Percentiles rank a stretch among this genome's conserved stretches.
Conservation (phyloP, 1,284 basidiomycete genomes). For the Rhodotorula sp. region DNA sequence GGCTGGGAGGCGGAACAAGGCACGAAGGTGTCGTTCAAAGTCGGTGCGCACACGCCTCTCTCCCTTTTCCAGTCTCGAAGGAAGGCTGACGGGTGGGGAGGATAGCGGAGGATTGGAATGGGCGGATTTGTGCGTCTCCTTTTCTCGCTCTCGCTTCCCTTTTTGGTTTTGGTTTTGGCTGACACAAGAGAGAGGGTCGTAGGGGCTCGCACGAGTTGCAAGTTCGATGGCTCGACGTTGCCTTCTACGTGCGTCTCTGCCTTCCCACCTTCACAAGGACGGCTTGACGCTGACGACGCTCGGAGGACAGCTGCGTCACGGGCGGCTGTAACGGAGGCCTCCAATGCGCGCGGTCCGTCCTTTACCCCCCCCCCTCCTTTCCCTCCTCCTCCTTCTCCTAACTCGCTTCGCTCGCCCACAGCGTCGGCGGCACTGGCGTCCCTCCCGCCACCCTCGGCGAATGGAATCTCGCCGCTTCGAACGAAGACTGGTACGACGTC, state of each 20-base stretch:
- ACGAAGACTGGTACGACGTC: slow-evolving; percentile 56
- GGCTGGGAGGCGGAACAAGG: slow-evolving; percentile 55
- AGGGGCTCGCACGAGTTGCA: slow-evolving; percentile 56
- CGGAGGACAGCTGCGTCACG: slow-evolving; percentile 11
- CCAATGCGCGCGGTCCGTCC: slow-evolving; percentile 55
- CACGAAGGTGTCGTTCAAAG: slow-evolving; percentile 52
- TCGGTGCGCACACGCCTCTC: slow-evolving; percentile 37
- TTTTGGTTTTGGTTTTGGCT: no score
- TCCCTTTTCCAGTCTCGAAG: neutral
- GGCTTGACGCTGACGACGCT: no score
- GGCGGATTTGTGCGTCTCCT: slow-evolving; percentile 55
- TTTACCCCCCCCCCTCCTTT: slow-evolving; percentile 63
- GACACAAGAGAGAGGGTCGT: no score
- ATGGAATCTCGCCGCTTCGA: slow-evolving; percentile 55
- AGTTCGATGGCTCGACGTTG: slow-evolving; percentile 48
- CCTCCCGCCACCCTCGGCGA: slow-evolving; percentile 64
- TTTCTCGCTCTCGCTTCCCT: neutral
- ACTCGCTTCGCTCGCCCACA: slow-evolving; percentile 48
- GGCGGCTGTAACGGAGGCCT: slow-evolving; percentile 56
- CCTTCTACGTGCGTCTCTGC: neutral
- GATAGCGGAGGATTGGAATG: slow-evolving; percentile 55
- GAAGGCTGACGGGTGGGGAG: neutral
- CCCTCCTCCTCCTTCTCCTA: slow-evolving; percentile 58
- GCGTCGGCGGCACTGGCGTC: slow-evolving; percentile 57
- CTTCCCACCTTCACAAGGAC: no score